Conservation (phyloP, 1,284 basidiomycete genomes). For the Trichosporon inkin region DNA sequence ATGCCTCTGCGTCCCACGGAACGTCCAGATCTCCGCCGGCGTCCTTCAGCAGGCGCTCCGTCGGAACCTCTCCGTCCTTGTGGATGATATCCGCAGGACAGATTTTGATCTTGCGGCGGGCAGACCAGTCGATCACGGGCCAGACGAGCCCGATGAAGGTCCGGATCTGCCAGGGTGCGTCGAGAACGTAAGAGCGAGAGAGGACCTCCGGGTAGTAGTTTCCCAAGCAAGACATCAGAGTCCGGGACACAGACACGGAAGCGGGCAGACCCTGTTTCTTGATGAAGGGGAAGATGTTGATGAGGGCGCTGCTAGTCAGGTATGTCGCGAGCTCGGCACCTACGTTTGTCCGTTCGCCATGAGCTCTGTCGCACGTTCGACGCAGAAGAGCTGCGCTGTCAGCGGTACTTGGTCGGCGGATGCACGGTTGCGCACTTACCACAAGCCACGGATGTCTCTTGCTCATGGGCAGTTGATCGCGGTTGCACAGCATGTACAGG, state of each 20-base stretch:
- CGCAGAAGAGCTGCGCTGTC: background rate
- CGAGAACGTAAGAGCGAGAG: constrained; percentile 28
- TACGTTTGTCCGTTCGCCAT: constrained; percentile 25
- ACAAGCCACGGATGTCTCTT: constrained; percentile 1
- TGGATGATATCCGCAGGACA: constrained; percentile 22
- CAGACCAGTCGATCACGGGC: constrained; percentile 39
- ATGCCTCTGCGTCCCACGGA: constrained; percentile 36
- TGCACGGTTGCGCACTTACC: background rate
- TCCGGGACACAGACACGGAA: constrained; percentile 30
- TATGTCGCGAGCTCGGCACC: constrained; percentile 16
- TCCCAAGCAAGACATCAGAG: constrained; percentile 29
- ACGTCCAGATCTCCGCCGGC: constrained; percentile 31
- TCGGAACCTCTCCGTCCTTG: constrained; percentile 25
- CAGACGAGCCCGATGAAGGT: constrained; percentile 42
- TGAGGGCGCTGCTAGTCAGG: constrained; percentile 13
- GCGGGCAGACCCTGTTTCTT: constrained; percentile 39
- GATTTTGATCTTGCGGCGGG: constrained; percentile 35
- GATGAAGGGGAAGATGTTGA: constrained; percentile 41
- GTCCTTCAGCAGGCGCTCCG: constrained; percentile 28
- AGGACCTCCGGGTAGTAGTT: constrained; percentile 38
- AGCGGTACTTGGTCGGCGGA: background rate
- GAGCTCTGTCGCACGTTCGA: constrained; percentile 30
- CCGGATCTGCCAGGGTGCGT: constrained; percentile 39
- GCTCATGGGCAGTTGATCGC: constrained; percentile 2
- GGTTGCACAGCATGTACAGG: constrained; percentile 4